Conservation (phyloP, 768 basidiomycete species). For the Macrolepiota dolichaula region DNA sequence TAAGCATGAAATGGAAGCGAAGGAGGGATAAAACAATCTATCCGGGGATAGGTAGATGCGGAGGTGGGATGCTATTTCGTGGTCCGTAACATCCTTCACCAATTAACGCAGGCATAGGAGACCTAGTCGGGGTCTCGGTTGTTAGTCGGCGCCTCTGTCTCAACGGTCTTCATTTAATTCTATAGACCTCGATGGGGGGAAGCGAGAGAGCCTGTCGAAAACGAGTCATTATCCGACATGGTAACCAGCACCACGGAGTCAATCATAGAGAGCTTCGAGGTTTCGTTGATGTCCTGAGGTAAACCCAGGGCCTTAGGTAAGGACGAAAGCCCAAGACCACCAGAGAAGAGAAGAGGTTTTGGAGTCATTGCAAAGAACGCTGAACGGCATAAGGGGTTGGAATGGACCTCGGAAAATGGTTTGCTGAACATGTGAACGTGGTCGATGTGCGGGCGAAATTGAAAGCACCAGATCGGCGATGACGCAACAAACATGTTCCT, state of each 20-base stretch:
- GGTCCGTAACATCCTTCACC: neutral
- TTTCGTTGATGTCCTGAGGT: too few relatives aligned
- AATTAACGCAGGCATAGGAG: neutral
- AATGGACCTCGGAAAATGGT: too few relatives aligned
- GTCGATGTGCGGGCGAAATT: neutral
- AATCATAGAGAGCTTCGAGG: too few relatives aligned
- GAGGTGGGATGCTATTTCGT: neutral
- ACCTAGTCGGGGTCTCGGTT: neutral
- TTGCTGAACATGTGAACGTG: neutral
- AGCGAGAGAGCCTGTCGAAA: neutral
- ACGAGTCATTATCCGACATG: neutral
- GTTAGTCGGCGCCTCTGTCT: neutral
- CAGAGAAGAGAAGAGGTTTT: too few relatives aligned
- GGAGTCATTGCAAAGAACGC: too few relatives aligned
- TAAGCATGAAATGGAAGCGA: constrained; percentile 6
- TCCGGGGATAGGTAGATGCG: neutral
- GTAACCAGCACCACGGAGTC: too few relatives aligned
- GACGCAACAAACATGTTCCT: neutral
- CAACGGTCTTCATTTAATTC: neutral
- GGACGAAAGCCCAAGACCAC: too few relatives aligned
- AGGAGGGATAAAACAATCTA: neutral
- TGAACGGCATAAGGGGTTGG: too few relatives aligned
- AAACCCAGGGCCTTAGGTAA: too few relatives aligned
- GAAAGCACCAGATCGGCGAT: neutral
- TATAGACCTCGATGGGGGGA: neutral